phyloP scores from a whole-genome alignment of 192 early-diverging fungal species.

The Geranomyces variabilis region DNA sequence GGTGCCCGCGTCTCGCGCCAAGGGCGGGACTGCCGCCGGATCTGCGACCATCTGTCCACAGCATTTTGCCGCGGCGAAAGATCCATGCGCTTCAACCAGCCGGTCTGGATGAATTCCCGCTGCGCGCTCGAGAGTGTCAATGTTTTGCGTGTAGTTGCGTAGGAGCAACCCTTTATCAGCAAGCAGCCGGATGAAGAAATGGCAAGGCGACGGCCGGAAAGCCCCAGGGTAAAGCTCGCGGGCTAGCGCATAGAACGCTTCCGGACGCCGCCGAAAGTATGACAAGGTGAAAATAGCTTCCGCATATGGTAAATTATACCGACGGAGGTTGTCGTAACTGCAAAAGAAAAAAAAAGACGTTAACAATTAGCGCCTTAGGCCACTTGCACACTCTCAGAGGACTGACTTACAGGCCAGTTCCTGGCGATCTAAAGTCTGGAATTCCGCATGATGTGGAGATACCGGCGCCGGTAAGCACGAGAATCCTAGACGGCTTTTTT shows the following conservation, averaged over 20 bases:
- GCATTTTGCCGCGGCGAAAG: constrained; percentile 83
- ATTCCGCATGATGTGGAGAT: constrained; percentile 69
- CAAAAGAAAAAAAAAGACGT: constrained; percentile 2
- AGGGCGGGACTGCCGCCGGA: neutral
- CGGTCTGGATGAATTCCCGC: constrained; percentile 67
- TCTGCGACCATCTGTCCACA: constrained; percentile 60
- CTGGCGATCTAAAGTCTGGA: constrained; percentile 91
- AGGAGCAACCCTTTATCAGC: constrained; percentile 71
- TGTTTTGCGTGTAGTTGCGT: constrained; percentile 94
- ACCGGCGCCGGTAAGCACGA: constrained; percentile 40
- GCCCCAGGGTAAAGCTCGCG: constrained; percentile 85
- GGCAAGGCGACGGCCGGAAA: constrained; percentile 77
- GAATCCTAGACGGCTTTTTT: constrained; percentile 22
- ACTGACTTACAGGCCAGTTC: constrained; percentile 88
- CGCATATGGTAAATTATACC: constrained; percentile 89
- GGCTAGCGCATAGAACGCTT: constrained; percentile 87
- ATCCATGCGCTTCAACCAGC: constrained; percentile 94
- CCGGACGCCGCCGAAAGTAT: constrained; percentile 82
- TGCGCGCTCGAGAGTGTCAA: constrained; percentile 90
- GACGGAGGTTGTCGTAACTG: constrained; percentile 72
- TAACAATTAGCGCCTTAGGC: too few relatives aligned
- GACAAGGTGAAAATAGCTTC: constrained; percentile 94
- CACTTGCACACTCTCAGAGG: too few relatives aligned
- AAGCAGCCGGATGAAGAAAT: constrained; percentile 85
- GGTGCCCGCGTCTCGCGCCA: constrained; percentile 7